Evolutionary conservation across 495 filamentous ascomycete genomes (phyloP).

Genomic region (Thozetella sp.): DNA sequence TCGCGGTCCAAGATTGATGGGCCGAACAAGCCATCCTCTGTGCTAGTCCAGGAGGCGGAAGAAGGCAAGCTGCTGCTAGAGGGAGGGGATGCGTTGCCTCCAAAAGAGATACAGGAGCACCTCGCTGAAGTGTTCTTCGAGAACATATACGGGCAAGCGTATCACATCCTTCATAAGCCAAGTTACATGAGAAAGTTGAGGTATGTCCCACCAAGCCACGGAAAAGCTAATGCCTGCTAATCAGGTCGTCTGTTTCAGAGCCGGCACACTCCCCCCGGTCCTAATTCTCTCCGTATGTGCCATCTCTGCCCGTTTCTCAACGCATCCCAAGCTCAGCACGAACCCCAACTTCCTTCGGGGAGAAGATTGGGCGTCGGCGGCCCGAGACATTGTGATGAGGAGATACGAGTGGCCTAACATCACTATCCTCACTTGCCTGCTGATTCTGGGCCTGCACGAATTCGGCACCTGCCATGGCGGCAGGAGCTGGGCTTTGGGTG

Average conservation of each 20-base stretch:
- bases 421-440: slow-evolving; percentile 85
- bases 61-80: slow-evolving; percentile 74
- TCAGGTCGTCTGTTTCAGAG: slow-evolving; percentile 29
- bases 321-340: slow-evolving; percentile 80
- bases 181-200: slow-evolving; percentile 88
- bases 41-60: slow-evolving; percentile 67
- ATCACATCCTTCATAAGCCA: slow-evolving; percentile 94
- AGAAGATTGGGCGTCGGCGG: slow-evolving; percentile 84
- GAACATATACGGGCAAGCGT: slow-evolving; percentile 92
- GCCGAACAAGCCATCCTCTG: slow-evolving; percentile 52
- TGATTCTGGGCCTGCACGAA: slow-evolving; percentile 89
- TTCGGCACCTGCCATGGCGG: slow-evolving; percentile 98
- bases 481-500: slow-evolving; percentile 91
- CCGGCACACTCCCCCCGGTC: slow-evolving; percentile 72
- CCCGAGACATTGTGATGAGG: slow-evolving; percentile 79
- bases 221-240: slow-evolving; percentile 17
- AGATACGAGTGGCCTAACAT: slow-evolving; percentile 95
- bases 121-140: slow-evolving; percentile 95
- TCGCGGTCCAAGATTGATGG: slow-evolving; percentile 45
- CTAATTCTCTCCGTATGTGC: slow-evolving; percentile 90
- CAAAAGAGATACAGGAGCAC: slow-evolving; percentile 91
- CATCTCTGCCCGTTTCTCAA: slow-evolving; percentile 92
- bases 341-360: slow-evolving; percentile 89
- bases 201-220: slow-evolving; percentile 39
- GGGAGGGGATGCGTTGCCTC: slow-evolving; percentile 81